A percentile compares a stretch with the other conserved stretches of the same genome.
Evolutionary conservation across 139 green algal genomes (phyloP).

Genomic region (Volvox africanus): DNA sequence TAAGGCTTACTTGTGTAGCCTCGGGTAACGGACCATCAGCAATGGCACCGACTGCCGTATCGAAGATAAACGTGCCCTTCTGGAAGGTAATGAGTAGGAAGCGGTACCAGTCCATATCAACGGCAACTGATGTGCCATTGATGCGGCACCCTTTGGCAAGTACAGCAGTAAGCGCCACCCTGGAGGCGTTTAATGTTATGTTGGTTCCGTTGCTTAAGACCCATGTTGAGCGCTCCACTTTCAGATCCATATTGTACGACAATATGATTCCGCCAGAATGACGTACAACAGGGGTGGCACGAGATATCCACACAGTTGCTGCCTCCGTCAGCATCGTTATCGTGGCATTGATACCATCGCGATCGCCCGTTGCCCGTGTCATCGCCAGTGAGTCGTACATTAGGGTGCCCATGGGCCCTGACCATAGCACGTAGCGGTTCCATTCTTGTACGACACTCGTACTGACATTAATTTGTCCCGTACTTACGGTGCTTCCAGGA

Average conservation of each 20-base stretch:
- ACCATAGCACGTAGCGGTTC: neutral
- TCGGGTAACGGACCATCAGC: neutral
- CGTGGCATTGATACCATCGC: neutral
- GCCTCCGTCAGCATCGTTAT: neutral
- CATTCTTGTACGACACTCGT: neutral
- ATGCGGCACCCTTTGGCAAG: neutral
- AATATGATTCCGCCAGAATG: neutral
- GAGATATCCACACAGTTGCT: neutral
- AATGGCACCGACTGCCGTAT: neutral
- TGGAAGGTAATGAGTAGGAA: neutral
- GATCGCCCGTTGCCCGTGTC: too few relatives aligned
- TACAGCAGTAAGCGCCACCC: neutral
- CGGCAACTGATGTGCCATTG: neutral
- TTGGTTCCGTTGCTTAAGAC: conserved; percentile 5
- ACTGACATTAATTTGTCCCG: neutral
- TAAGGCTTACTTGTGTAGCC: neutral
- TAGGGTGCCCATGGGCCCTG: neutral
- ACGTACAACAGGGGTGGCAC: neutral
- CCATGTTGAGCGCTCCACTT: neutral
- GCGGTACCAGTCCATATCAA: neutral
- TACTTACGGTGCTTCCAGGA: neutral
- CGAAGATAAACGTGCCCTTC: neutral
- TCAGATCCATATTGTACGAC: neutral
- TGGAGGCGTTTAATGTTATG: neutral
- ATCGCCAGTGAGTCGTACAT: neutral